Evolutionary conservation across 805 yeast species (phyloP), one percentile per base, ranked within the genome.

Genomic region (Starmerella tilneyi): DNA sequence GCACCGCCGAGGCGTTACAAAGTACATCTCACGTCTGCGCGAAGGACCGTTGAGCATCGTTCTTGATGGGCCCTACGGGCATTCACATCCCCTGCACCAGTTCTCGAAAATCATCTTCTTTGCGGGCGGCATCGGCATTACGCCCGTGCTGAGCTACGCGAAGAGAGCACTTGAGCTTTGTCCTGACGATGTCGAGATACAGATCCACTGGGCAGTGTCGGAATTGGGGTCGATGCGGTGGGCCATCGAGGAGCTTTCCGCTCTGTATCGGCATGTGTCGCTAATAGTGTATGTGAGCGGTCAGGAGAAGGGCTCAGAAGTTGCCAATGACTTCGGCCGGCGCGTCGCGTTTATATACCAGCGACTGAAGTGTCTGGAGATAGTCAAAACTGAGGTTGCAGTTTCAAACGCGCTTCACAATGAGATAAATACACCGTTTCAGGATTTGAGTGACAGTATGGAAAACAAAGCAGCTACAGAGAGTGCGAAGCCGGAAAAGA

Each of bases 71-170:
- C 77, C 79, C 0, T 78, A 78, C 53, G 81, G 82, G 2, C 30
- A 40, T 9, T 28, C 33, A 3, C 29, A 36, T 22, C 50, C 51
- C 22, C 63, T 65, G 45, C 57, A 62, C 41, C 60, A 60, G 35
- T 69, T 62, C 59, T 63, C 62, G 43, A 63, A 60, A 39, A 68
- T 65, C 8, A 61, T 69, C 21, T 65, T 65, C 39, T 52, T 76
- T 6, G 73, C 78, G 8, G 82, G 81, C 9, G 83, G 82, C 12
- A 73, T 74, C 50, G 83, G 83, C 6, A 66, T 78, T 53, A 73
- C 82, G 0, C 76, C 75, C 1, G 51, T 59, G 70, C 20, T 66
- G 8, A 46, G 52, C 20, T 43, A 51, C 26, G 42, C 53, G 4
- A 45, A 48, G 16, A 26, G 43, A 11, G 38, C 42, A 5, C 2